Evolutionary conservation across 768 basidiomycete species (phyloP), one percentile per base, ranked within the genome.

Genomic region (Leucosporidium creatinivorum): DNA sequence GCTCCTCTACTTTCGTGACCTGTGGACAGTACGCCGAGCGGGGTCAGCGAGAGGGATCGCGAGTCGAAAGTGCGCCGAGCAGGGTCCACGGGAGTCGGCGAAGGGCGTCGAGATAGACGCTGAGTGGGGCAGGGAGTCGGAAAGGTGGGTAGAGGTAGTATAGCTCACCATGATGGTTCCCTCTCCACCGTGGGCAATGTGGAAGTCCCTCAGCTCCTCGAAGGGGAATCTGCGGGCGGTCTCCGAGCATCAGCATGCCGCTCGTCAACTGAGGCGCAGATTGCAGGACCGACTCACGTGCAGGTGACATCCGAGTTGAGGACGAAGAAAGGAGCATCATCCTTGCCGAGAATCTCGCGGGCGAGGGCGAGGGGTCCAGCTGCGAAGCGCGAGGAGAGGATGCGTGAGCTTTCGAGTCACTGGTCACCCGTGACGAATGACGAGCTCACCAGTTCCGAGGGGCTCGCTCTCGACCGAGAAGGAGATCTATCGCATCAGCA

Each of bases 281-380:
- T 33, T 4, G 33, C 33, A 33, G 8, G 5, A 9, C 15, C 39
- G 39, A 15, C 39, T 44, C 15, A 44, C 49, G 80, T 76, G 76
- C 81, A 81, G 70, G 80, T 81, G 51, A 81, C 80, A 69, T 81
- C 81, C 23, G 81, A 80, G 79, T 81, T 81, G 74, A 81, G 78
- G 55, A 81, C 81, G 70, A 81, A 81, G 80, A 81, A 81, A n/a
- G 81, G 81, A 18, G 78, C 77, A 69, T 81, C 80, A 72, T 81
- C 80, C 74, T 81, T 81, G 74, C 78, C 80, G 58, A 81, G 77
- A 66, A 81, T 78, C 39, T 81, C 79, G 19, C 78, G 74, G 13
- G 81, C 81, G 62, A 81, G 78, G 33, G 80, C 80, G 33, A 81
- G 78, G 36, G 81, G 81, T 58, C 81, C 81, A 70, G 81, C 81